Base-by-base conservation (phyloP, 1,284 basidiomycete genomes). In the Mycena citricolor region DNA sequence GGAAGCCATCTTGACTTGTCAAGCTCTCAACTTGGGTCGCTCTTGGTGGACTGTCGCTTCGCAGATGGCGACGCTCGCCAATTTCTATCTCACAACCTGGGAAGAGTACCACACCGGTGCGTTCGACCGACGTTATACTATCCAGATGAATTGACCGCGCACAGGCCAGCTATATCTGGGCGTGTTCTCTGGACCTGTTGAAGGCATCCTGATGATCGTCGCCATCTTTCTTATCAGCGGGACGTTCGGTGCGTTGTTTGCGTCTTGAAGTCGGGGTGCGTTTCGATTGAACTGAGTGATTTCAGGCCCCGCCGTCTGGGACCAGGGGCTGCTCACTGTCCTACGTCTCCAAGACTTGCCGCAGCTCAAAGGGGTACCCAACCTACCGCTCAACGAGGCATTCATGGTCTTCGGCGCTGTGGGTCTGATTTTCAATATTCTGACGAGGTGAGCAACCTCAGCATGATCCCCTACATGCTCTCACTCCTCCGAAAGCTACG, bases 81-180 rank as follows among this genome's bases (percentile, higher is more conserved):
- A 92, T 67, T 99, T 99, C 63, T 98, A 98, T 65, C 74, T 97
- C 31, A 87, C 91, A 1, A 97, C 94, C 4, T 98, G 95, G 95
- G 95, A 99, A 61, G 95, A 99, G 66, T 95, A 90, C 60, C 89
- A 99, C 64, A 99, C 95, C 2, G 89, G 88, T 79, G 39, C 19
- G 68, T 55, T 34, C 36, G 22, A 4, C 5, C 13, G 8, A 41
- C 17, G 37, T 12, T 14, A 30, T 29, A 25, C n/a, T 22, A 5
- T 35, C 11, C 5, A 11, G n/a, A 24, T 41, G 5, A 26, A 14
- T 10, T 26, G 31, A 30, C 28, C 14, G 19, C 26, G 23, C 40
- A 2, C 47, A 83, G 90, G 90, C 20, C 83, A 86, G 51, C 71
- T 97, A 5, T 97, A 84, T 69, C 81, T 97, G 13, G 91, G 91